These are phyloP conservation scores for Nakazawaea ambrosiae DNA, from an alignment of 805 yeast species.

Conservation along the genomic window DNA sequence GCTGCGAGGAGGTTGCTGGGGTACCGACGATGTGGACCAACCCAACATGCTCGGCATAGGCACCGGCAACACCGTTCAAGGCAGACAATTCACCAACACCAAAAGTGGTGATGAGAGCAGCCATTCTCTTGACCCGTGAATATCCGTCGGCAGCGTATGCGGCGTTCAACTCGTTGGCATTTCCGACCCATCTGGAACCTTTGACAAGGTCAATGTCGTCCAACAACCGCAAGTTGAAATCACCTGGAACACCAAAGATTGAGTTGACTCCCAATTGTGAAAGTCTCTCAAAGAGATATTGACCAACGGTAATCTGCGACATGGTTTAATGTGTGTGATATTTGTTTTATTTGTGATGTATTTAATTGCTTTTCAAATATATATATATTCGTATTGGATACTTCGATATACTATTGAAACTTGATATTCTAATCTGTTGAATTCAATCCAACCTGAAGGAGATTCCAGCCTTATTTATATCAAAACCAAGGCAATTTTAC, in stretches of 20 bases:
- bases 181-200: slow-evolving; percentile 83
- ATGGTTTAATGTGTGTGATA: slow-evolving; percentile 4
- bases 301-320: slow-evolving; percentile 51
- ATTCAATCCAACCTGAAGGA: no score
- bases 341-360: not conserved
- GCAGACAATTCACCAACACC: slow-evolving; percentile 90
- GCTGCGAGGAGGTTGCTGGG: slow-evolving; percentile 70
- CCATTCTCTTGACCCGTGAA: slow-evolving; percentile 71
- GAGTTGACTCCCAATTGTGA: slow-evolving; percentile 65
- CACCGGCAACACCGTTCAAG: slow-evolving; percentile 80
- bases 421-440: no score
- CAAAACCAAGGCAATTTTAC: no score
- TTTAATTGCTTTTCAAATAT: not conserved
- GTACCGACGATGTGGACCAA: slow-evolving; percentile 80
- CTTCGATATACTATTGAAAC: no score
- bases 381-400: no score
- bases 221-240: slow-evolving; percentile 65
- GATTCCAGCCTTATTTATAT: no score
- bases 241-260: slow-evolving; percentile 78
- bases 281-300: slow-evolving; percentile 72
- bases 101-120: slow-evolving; percentile 74
- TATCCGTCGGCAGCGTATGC: slow-evolving; percentile 88
- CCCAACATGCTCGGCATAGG: slow-evolving; percentile 87
- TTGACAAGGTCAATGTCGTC: slow-evolving; percentile 71
- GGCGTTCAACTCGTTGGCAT: slow-evolving; percentile 85